Conservation (phyloP, 1,139 yeast species). For the Diutina neorugosa region DNA sequence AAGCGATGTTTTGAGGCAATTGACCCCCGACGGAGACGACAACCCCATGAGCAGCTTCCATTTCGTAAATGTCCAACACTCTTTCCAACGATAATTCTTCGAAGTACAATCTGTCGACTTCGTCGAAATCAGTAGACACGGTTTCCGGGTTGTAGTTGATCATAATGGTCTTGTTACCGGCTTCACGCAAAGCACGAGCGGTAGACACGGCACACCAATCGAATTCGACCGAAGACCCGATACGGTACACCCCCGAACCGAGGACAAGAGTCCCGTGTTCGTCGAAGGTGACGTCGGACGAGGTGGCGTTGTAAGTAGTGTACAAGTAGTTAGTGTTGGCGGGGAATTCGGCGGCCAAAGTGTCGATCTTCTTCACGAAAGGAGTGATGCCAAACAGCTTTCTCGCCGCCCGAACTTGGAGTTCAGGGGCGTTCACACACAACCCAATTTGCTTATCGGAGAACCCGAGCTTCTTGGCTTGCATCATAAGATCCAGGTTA, state of each 20-base stretch:
- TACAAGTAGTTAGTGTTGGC: conserved; percentile 92
- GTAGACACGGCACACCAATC: conserved; percentile 99
- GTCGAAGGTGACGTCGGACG: conserved; percentile 72
- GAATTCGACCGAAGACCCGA: conserved; percentile 96
- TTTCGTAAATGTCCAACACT: conserved; percentile 92
- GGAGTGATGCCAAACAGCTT: conserved; percentile 73
- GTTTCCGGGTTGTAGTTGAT: conserved; percentile 97
- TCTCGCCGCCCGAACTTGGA: conserved; percentile 72
- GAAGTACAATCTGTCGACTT: conserved; percentile 91
- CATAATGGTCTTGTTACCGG: conserved; percentile 88
- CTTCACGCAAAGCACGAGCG: conserved; percentile 83
- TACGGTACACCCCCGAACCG: conserved; percentile 97
- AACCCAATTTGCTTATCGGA: conserved; percentile 87
- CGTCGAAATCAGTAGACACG: conserved; percentile 96
- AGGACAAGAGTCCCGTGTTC: conserved; percentile 90
- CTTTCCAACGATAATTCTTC: conserved; percentile 93
- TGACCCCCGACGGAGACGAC: conserved; percentile 98
- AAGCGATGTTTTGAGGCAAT: conserved; percentile 92
- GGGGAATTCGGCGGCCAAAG: conserved; percentile 98
- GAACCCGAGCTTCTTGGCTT: conserved; percentile 90
- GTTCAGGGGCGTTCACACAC: conserved; percentile 53
- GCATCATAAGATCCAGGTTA: conserved; percentile 54
- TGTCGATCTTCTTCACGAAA: conserved; percentile 92
- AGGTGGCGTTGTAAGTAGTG: conserved; percentile 89
- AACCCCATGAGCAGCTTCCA: conserved; percentile 81